Evolutionary conservation across 345 rosid species (phyloP), one percentile per base, ranked within the genome.

Genomic region (Clarkia xantiana): DNA sequence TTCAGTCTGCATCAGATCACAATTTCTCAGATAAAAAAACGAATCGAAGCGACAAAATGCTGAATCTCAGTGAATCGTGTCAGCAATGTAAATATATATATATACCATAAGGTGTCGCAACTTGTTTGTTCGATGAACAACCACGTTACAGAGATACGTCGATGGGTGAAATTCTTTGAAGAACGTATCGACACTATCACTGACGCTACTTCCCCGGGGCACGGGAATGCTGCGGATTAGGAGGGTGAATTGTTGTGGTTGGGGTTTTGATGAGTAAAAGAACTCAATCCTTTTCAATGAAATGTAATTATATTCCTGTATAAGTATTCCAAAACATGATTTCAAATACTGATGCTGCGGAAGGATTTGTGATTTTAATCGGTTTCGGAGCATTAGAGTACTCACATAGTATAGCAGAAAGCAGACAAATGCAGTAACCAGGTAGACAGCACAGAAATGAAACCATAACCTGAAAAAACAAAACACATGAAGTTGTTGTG

Each of bases 171-270:
- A 75, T 64, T 83, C 88, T 58, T 10, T 53, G 51, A 86, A 86
- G 77, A 90, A 90, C n/a, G 61, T 74, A 54, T 86, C 86, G 44
- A 90, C 89, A 66, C 75, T 76, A 15, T 86, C 86, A 64, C 89
- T 67, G 62, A 90, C 77, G 61, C 67, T 83, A 67, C 70, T 67
- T 52, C 88, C 91, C 59, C 53, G 66, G 42, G 88, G 56, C 63
- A 77, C 71, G 9, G 96, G 97, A 49, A 90, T 66, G 58, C 80
- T 60, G 8, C 84, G 88, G 45, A 86, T 94, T 65, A 90, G 69
- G 63, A 86, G 62, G 56, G 95, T 90, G 72, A 83, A 90, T 65
- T 90, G 97, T 18, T 83, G 81, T 10, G 95, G 88, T 73, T 83
- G 91, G 73, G 95, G 89, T 70, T 74, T 78, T 36, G 96, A 76